These are phyloP conservation scores for Trichoderma arundinaceum DNA, from an alignment of 2,329 filamentous ascomycete genomes.

Conservation along the genomic window DNA sequence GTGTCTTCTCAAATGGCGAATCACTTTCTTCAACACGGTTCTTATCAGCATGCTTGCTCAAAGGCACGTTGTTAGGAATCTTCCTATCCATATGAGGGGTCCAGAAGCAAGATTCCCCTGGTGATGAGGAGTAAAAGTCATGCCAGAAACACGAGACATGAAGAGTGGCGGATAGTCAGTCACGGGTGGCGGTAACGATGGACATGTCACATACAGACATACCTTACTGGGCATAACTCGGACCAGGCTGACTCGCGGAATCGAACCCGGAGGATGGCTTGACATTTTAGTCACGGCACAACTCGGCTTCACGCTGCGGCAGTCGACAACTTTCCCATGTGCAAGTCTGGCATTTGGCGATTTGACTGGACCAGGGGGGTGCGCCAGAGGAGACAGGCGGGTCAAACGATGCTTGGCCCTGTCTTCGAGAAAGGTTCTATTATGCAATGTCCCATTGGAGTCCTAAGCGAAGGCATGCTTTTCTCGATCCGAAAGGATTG, in stretches of 20 bases:
- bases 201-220: background rate
- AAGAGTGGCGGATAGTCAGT: background rate
- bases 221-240: background rate
- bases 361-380: background rate
- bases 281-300: conserved; percentile 8
- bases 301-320: background rate
- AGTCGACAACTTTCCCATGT: conserved; percentile 5
- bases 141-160: conserved; percentile 4
- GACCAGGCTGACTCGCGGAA: conserved; percentile 7
- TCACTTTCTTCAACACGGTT: background rate
- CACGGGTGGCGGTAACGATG: background rate
- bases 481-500: background rate
- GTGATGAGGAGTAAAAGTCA: background rate
- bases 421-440: conserved; percentile 20
- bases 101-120: background rate
- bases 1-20: background rate
- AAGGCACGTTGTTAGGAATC: background rate
- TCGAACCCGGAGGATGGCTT: conserved; percentile 5
- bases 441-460: background rate
- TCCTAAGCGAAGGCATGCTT: conserved; percentile 12
- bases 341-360: background rate
- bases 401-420: conserved; percentile 16
- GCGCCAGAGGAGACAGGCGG: conserved; percentile 6
- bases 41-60: conserved; percentile 9
- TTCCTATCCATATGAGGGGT: background rate